Evolutionary conservation across 2,329 filamentous ascomycete genomes (phyloP).

Genomic region (Chrysoporthe puriensis): DNA sequence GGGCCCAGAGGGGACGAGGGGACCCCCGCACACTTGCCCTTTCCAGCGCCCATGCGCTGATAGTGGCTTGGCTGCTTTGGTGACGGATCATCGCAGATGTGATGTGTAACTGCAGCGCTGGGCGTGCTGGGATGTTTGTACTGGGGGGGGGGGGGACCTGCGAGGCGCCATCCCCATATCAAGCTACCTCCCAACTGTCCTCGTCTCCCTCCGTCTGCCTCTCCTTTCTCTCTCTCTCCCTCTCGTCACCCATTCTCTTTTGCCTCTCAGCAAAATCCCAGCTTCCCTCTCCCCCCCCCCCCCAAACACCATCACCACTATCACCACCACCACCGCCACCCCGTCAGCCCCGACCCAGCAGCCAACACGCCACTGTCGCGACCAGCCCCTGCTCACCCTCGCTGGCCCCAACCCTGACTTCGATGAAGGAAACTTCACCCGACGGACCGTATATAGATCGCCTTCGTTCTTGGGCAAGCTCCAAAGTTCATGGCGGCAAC

Average conservation of each 20-base stretch:
- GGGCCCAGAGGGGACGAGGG: too few species aligned
- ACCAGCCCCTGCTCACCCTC: conserved; percentile 21
- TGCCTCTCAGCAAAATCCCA: background rate
- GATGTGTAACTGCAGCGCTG: background rate
- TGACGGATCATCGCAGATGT: background rate
- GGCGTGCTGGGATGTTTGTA: background rate
- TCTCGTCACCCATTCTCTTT: background rate
- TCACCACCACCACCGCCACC: background rate
- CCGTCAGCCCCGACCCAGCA: background rate
- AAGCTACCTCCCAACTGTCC: conserved; percentile 1
- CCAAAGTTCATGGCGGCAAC: conserved; percentile 58
- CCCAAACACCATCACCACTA: background rate
- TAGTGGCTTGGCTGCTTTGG: background rate
- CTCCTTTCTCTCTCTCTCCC: background rate
- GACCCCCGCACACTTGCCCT: conserved; percentile 2
- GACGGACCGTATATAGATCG: conserved; percentile 58
- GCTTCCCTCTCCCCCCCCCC: background rate
- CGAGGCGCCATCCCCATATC: conserved; percentile 1
- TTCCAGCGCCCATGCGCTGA: background rate
- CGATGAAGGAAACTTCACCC: conserved; percentile 66
- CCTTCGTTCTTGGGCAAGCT: conserved; percentile 58
- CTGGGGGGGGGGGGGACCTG: too few species aligned
- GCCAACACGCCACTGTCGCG: conserved; percentile 17
- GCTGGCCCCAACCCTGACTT: conserved; percentile 43
- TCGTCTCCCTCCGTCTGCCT: background rate